These are phyloP conservation scores for Paragyromitra xinjiangensis DNA, from an alignment of 495 filamentous ascomycete species.

Conservation along the genomic window DNA sequence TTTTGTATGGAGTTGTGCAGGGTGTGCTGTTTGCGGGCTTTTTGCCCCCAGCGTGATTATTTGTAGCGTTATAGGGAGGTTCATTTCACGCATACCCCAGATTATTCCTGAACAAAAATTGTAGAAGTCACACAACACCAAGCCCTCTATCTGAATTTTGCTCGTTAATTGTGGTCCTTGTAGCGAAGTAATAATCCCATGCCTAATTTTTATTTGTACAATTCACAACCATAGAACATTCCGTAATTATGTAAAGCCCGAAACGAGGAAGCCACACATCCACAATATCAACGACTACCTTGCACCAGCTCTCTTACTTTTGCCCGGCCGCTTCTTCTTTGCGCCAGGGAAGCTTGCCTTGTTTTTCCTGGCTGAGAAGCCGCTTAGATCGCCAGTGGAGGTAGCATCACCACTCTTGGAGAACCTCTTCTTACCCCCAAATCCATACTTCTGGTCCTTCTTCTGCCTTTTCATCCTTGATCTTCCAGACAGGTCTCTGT, in stretches of 20 bases:
- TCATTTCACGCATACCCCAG: background rate
- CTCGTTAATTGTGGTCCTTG: background rate
- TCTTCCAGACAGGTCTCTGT: constrained; percentile 59
- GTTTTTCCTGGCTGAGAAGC: constrained; percentile 84
- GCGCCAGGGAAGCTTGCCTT: constrained; percentile 67
- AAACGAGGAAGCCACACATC: constrained; percentile 14
- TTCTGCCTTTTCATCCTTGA: constrained; percentile 80
- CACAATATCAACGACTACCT: constrained; percentile 25
- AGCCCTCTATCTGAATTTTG: background rate
- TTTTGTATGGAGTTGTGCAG: constrained; percentile 83
- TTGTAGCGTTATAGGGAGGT: background rate
- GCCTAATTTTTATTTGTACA: constrained; percentile 39
- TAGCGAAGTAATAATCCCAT: background rate
- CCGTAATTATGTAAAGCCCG: constrained; percentile 25
- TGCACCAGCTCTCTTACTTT: constrained; percentile 67
- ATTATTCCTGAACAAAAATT: background rate
- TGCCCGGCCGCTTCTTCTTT: constrained; percentile 66
- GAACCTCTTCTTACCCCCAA: constrained; percentile 91
- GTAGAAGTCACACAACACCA: background rate
- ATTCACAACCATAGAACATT: constrained; percentile 22
- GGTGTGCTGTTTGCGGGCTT: constrained; percentile 88
- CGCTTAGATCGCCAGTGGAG: constrained; percentile 78
- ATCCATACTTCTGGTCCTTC: constrained; percentile 91
- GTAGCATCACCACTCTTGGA: constrained; percentile 86
- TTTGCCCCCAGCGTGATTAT: constrained; percentile 77